Evolutionary conservation across 108 stramenopile species (phyloP), one percentile per base, ranked within the genome.

Genomic region (Pseudonitzschia pungens): DNA sequence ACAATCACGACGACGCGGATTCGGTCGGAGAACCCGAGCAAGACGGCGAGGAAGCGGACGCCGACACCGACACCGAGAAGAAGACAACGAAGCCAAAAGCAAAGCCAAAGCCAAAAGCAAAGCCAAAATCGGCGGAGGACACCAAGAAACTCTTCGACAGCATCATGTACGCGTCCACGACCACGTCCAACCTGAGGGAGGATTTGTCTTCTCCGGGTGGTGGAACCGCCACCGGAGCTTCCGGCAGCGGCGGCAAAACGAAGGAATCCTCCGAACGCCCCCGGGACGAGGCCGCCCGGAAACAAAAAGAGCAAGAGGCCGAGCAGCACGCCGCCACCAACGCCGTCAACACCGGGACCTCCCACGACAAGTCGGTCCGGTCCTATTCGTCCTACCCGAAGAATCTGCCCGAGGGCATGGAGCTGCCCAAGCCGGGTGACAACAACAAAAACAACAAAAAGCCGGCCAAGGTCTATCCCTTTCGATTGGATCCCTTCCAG

Each of bases 401-500:
- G 64, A 85, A 86, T 56, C 80, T 83, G 2, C 75, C 76, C 4
- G 84, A 65, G 44, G 80, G 69, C 51, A 73, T 67, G 53, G 69
- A 71, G 20, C 70, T 74, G 32, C 63, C 67, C 73, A 50, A 66
- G 70, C 82, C 76, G 33, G 64, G 87, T 58, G 69, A 64, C 18
- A 71, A n/a, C n/a, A n/a, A n/a, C n/a, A n/a, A n/a, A n/a, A n/a
- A n/a, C n/a, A n/a, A n/a, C n/a, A n/a, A n/a, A n/a, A n/a, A 83
- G 53, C 96, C 88, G 11, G 98, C 99, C 57, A 99, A 98, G 83
- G 80, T 71, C 36, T 99, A 98, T 72, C 83, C 97, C 0, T 99
- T 99, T 81, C 73, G 77, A 41, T 82, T 99, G 31, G 99, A 99
- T 82, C 96, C 96, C 9, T 99, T 99, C 77, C 98, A 99, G 78